These are phyloP conservation scores for Herpotrichia juniperi DNA, from an alignment of 2,329 filamentous ascomycete species.

Conservation along the genomic window DNA sequence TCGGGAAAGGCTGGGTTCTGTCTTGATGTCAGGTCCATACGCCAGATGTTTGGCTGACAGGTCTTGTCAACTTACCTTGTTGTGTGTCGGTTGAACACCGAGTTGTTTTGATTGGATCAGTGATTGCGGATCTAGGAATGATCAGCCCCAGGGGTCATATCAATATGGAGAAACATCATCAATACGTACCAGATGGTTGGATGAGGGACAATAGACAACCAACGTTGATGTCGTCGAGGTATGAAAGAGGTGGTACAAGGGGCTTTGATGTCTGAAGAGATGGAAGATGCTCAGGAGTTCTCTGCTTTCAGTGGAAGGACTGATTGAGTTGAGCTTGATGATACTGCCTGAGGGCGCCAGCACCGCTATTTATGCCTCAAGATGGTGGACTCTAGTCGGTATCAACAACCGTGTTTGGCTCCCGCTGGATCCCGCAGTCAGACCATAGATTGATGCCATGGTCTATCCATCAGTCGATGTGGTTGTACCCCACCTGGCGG, in stretches of 20 bases:
- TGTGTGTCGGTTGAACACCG: conserved; percentile 26
- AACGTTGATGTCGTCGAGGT: conserved; percentile 13
- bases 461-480: conserved; percentile 45
- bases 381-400: conserved; percentile 27
- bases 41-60: conserved; percentile 35
- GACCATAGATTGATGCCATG: conserved; percentile 45
- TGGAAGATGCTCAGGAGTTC: conserved; percentile 27
- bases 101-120: conserved; percentile 29
- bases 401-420: conserved; percentile 30
- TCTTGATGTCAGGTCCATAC: conserved; percentile 35
- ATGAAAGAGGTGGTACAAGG: conserved; percentile 30
- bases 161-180: conserved; percentile 23
- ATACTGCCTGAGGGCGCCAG: conserved; percentile 25
- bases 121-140: conserved; percentile 21
- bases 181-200: conserved; percentile 43
- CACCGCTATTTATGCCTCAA: conserved; percentile 50
- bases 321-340: conserved; percentile 36
- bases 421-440: conserved; percentile 38
- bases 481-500: conserved; percentile 48
- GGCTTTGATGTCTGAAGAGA: conserved; percentile 36
- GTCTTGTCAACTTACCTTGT: conserved; percentile 35
- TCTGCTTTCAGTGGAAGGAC: conserved; percentile 36
- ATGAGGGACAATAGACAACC: conserved; percentile 23
- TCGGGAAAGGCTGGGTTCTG: conserved; percentile 31
- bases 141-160: conserved; percentile 38